Percentiles rank a stretch among this genome's conserved stretches.
phyloP scores from a whole-genome alignment of 2,329 filamentous ascomycete genomes.

The Pseudogymnoascus sp. region DNA sequence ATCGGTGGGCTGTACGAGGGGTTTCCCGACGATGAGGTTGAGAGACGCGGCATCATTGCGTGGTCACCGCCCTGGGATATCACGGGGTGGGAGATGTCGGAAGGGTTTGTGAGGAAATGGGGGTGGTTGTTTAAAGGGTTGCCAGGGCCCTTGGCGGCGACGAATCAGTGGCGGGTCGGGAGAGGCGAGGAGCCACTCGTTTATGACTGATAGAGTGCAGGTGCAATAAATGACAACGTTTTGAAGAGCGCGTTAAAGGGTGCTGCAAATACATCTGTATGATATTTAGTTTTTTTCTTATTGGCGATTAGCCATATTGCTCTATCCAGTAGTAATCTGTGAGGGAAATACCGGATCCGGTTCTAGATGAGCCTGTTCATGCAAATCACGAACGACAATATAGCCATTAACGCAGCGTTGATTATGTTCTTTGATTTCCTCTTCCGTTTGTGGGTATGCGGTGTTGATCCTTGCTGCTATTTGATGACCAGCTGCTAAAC shows the following conservation, averaged over 20 bases:
- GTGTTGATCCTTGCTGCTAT: constrained; percentile 23
- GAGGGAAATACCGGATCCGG: too few relatives aligned
- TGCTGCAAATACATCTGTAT: neutral
- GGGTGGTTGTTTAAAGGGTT: constrained; percentile 27
- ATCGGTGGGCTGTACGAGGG: constrained; percentile 37
- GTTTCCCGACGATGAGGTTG: constrained; percentile 35
- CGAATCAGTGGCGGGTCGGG: constrained; percentile 30
- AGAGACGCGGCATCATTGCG: constrained; percentile 34
- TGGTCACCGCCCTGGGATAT: constrained; percentile 36
- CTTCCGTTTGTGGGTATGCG: constrained; percentile 21
- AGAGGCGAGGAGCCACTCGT: constrained; percentile 29
- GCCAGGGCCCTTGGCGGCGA: constrained; percentile 27
- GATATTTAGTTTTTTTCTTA: neutral
- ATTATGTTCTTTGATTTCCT: constrained; percentile 24
- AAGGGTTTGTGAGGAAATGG: constrained; percentile 34
- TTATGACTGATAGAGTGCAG: constrained; percentile 14
- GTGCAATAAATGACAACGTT: neutral
- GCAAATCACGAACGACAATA: constrained; percentile 15
- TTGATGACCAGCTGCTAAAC: constrained; percentile 29
- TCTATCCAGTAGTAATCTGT: too few relatives aligned
- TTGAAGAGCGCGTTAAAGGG: neutral
- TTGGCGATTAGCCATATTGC: too few relatives aligned
- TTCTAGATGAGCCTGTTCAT: too few relatives aligned
- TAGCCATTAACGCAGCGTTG: too few relatives aligned
- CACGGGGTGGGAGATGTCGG: constrained; percentile 34